Conservation (phyloP, 176 grass and related monocot species). For the Carex cristatella region DNA sequence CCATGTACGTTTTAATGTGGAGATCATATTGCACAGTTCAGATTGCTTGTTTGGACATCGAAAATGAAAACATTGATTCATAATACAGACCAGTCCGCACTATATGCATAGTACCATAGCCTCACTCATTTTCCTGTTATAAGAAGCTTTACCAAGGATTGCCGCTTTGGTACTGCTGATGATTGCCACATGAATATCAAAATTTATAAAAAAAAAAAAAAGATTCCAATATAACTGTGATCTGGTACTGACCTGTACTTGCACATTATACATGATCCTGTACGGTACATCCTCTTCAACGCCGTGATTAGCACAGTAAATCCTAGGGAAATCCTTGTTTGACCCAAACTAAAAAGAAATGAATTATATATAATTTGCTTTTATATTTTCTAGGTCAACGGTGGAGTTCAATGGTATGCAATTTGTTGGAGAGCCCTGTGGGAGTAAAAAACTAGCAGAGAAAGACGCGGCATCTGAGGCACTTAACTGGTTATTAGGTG, state of each 20-base stretch:
- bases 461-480: conserved; percentile 80
- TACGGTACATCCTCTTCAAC: neutral
- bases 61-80: no score
- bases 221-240: neutral
- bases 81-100: no score
- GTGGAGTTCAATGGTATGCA: conserved; percentile 93
- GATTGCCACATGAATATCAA: neutral
- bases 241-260: neutral
- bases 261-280: neutral
- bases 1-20: no score
- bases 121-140: no score
- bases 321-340: neutral
- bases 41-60: no score
- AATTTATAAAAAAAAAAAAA: neutral
- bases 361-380: neutral
- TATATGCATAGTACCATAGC: no score
- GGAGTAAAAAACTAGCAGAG: conserved; percentile 84
- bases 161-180: no score
- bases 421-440: conserved; percentile 75
- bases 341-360: neutral
- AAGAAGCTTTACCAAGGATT: no score
- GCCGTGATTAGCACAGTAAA: neutral
- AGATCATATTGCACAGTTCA: no score
- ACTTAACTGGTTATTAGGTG: conserved; percentile 63
- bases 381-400: conserved; percentile 24